Percentiles rank a stretch among this genome's conserved stretches.
Conservation (phyloP, 768 basidiomycete genomes). For the Rhizopogon vinicolor region DNA sequence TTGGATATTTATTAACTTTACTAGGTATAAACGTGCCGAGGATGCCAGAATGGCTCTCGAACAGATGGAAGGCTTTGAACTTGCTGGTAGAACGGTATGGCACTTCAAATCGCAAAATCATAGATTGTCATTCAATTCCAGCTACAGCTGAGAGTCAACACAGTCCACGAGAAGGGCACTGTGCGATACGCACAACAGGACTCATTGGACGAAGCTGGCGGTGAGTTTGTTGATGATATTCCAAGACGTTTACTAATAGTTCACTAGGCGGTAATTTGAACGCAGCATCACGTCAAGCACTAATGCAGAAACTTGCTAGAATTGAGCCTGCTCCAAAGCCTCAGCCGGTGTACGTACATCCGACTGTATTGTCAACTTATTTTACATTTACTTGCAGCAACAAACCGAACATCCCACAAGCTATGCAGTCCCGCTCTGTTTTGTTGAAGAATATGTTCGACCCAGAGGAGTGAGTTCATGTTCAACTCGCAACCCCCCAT, state of each 20-base stretch:
- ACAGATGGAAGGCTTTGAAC: slow-evolving; percentile 98
- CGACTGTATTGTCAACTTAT: slow-evolving; percentile 10
- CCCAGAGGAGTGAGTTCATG: slow-evolving; percentile 79
- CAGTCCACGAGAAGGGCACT: slow-evolving; percentile 87
- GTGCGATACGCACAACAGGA: slow-evolving; percentile 72
- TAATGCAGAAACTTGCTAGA: slow-evolving; percentile 99
- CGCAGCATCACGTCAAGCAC: slow-evolving; percentile 95
- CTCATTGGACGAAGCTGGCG: slow-evolving; percentile 85
- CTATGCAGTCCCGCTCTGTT: slow-evolving; percentile 87
- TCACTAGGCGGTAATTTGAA: slow-evolving; percentile 89
- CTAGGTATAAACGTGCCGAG: slow-evolving; percentile 82
- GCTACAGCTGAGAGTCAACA: slow-evolving; percentile 77
- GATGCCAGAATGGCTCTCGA: slow-evolving; percentile 96
- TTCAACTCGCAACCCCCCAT: slow-evolving; percentile 2
- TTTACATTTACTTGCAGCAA: slow-evolving; percentile 35
- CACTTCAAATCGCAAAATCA: slow-evolving; percentile 11
- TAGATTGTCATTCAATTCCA: slow-evolving; percentile 3
- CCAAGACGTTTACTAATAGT: slow-evolving; percentile 7
- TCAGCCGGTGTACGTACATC: slow-evolving; percentile 52
- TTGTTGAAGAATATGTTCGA: slow-evolving; percentile 95
- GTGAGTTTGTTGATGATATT: slow-evolving; percentile 34
- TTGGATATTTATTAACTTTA: background rate
- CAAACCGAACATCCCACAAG: slow-evolving; percentile 75
- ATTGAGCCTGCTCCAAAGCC: slow-evolving; percentile 64
- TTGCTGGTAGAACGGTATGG: slow-evolving; percentile 88